A percentile compares a stretch with the other conserved stretches of the same genome.
phyloP scores from a whole-genome alignment of 2,329 filamentous ascomycete species.

The Dothistroma septosporum region DNA sequence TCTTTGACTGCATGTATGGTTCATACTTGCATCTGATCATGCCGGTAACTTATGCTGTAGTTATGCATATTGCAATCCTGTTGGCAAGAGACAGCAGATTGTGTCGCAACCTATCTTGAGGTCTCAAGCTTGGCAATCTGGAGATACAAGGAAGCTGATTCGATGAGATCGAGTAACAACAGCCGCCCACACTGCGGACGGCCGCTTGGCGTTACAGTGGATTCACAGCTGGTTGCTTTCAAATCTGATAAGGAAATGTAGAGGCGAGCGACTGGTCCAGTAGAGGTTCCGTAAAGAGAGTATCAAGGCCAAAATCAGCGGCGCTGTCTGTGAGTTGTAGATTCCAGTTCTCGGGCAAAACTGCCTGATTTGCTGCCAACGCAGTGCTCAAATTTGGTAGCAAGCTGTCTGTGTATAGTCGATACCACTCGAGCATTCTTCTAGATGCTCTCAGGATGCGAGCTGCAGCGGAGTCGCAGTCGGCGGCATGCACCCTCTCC shows the following conservation, averaged over 20 bases:
- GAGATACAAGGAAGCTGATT: slow-evolving; percentile 14
- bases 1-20: slow-evolving; percentile 4
- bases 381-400: not conserved
- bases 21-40: slow-evolving; percentile 5
- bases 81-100: slow-evolving; percentile 1
- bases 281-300: slow-evolving; percentile 19
- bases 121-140: slow-evolving; percentile 15
- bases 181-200: not conserved
- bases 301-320: slow-evolving; percentile 20
- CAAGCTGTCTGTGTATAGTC: slow-evolving; percentile 18
- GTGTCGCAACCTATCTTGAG: not conserved
- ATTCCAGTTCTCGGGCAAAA: slow-evolving; percentile 10
- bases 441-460: slow-evolving; percentile 18
- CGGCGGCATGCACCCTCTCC: slow-evolving; percentile 9
- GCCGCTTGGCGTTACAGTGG: not conserved
- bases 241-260: not conserved
- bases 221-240: not conserved
- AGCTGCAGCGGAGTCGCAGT: slow-evolving; percentile 18
- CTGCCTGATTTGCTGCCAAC: not conserved
- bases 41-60: slow-evolving; percentile 3
- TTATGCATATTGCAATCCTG: not conserved
- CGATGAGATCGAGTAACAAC: slow-evolving; percentile 25
- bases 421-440: slow-evolving; percentile 21
- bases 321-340: slow-evolving; percentile 12
- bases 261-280: not conserved